Base-by-base conservation (phyloP, 371 early-diverging fungal species). In the Haplosporangium sp. region DNA sequence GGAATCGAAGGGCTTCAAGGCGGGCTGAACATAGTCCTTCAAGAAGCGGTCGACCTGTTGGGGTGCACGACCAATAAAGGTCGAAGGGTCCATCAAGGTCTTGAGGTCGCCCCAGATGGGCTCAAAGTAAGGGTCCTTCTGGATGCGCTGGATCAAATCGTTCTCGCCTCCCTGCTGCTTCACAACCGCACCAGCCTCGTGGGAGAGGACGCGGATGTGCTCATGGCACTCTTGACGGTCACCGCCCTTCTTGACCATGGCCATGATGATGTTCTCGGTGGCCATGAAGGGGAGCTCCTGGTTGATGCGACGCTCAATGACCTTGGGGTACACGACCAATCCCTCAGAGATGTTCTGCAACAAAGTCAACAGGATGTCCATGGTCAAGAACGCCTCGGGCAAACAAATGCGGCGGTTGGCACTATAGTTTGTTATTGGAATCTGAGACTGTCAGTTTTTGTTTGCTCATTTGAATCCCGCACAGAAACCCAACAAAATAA, bases 201-300 rank as follows among this genome's bases (percentile, higher is more conserved):
- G 98, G 55, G 92, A 92, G 43, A 98, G 85, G 45, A 98, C 98
- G 64, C 99, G 94, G 82, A 98, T 97, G 75, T 96, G 87, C 84
- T 97, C 98, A 82, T 98, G 98, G 81, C 98, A 97, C 63, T 89
- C 92, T 85, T 99, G 98, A 62, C 98, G 90, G 81, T 98, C 97
- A 48, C 96, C 98, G 48, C 97, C 98, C 86, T 94, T 92, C 86
- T 93, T 92, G 53, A 98, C 98, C 92, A 98, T 96, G 55, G 96
- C 98, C 98, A 99, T 99, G 83, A 99, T 98, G 68, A 99, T 87
- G 87, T 98, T 98, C 82, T 99, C 99, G 21, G 99, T 99, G 23
- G 98, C 98, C 98, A 98, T 98, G 85, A 99, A 99, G 43, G 98
- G 98, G 57, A 99, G 85, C 84, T 99, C 98, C 84, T 96, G 94